Evolutionary conservation across 257 asterid species (phyloP).

Genomic region (Fraxinus quadrangulata): DNA sequence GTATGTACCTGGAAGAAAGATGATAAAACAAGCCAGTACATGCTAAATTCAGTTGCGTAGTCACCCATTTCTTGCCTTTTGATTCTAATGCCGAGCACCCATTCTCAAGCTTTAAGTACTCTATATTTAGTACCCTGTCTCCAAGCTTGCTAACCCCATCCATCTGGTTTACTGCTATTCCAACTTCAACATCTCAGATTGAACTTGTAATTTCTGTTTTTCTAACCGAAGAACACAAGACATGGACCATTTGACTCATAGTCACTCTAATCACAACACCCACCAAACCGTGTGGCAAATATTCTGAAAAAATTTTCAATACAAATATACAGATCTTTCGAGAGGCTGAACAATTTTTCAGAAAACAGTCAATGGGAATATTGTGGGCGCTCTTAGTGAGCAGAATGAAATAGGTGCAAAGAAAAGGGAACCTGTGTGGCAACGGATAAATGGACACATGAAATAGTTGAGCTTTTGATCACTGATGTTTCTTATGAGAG

Average conservation of each 20-base stretch:
- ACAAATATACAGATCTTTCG: too few relatives aligned
- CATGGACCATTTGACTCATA: conserved; percentile 8
- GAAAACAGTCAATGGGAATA: conserved; percentile 13
- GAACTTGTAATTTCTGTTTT: conserved; percentile 24
- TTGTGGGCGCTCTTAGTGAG: background rate
- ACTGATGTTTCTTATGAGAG: conserved; percentile 43
- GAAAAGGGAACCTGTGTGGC: conserved; percentile 30
- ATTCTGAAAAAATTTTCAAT: too few relatives aligned
- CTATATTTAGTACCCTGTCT: conserved; percentile 21
- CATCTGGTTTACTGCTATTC: conserved; percentile 26
- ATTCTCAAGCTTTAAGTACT: conserved; percentile 27
- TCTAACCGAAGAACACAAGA: conserved; percentile 21
- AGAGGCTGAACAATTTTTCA: conserved; percentile 16
- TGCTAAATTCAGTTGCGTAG: conserved; percentile 20
- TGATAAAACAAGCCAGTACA: conserved; percentile 4
- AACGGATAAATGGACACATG: conserved; percentile 50
- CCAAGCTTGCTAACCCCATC: conserved; percentile 28
- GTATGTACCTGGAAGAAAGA: conserved; percentile 21
- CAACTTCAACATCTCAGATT: conserved; percentile 28
- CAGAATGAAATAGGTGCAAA: background rate
- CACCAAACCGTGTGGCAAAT: background rate
- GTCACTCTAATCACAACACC: background rate
- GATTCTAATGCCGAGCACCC: conserved; percentile 23
- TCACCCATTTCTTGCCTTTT: conserved; percentile 18
- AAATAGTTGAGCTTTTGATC: conserved; percentile 59